These are phyloP conservation scores for Erysimum cheiranthoides DNA, from an alignment of 345 rosid species.

Conservation along the genomic window DNA sequence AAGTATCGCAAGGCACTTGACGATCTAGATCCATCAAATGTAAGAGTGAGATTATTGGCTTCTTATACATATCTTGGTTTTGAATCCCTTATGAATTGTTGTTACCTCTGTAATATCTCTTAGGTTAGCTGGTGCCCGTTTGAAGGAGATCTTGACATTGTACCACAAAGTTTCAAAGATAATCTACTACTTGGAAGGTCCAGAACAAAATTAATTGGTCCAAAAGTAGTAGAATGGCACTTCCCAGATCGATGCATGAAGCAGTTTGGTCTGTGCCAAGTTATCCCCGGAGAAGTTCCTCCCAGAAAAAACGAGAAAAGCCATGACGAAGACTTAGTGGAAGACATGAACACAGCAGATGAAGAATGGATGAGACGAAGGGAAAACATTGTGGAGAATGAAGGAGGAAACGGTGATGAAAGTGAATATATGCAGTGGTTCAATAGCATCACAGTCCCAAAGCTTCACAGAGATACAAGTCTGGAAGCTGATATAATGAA, in stretches of 20 bases:
- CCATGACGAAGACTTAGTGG: conserved; percentile 74
- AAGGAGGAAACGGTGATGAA: conserved; percentile 56
- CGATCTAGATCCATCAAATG: conserved; percentile 58
- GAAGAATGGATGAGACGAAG: conserved; percentile 69
- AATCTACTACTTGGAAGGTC: conserved; percentile 73
- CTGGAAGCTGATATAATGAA: conserved; percentile 51
- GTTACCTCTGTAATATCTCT: not conserved
- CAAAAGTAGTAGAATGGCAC: conserved; percentile 83
- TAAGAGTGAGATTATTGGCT: conserved; percentile 35
- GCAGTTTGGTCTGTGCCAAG: conserved; percentile 70
- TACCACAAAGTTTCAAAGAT: conserved; percentile 56
- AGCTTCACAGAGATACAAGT: conserved; percentile 51
- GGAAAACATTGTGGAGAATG: conserved; percentile 56
- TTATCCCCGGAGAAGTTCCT: conserved; percentile 65
- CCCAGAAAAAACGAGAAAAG: conserved; percentile 55
- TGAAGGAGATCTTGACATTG: conserved; percentile 55
- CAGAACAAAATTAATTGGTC: conserved; percentile 76
- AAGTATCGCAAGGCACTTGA: conserved; percentile 76
- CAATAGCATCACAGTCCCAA: conserved; percentile 57
- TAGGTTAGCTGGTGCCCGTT: conserved; percentile 66
- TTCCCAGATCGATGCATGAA: conserved; percentile 82
- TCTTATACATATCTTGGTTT: conserved; percentile 1
- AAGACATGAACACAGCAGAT: conserved; percentile 72
- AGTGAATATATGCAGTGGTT: conserved; percentile 74
- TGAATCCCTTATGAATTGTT: not conserved